Evolutionary conservation across 2,329 filamentous ascomycete genomes (phyloP).

Genomic region (Calonectria multiphialidica): DNA sequence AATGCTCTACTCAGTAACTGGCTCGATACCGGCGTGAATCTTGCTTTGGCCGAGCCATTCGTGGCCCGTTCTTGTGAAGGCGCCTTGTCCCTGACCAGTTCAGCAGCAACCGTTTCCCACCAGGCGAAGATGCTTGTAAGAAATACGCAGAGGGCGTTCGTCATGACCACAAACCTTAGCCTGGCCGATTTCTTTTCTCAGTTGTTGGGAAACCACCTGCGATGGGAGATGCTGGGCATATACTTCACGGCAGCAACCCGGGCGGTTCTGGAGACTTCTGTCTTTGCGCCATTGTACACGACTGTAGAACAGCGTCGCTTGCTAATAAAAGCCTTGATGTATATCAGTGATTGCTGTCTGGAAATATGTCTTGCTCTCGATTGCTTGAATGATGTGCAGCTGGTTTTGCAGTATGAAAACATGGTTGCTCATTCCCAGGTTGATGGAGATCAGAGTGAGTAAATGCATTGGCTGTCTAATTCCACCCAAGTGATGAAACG

Average conservation of each 20-base stretch:
- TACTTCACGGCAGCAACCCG: conserved; percentile 16
- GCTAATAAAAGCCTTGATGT: conserved; percentile 11
- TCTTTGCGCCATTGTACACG: conserved; percentile 5
- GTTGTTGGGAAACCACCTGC: conserved; percentile 13
- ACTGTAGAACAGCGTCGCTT: background rate
- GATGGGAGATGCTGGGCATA: conserved; percentile 20
- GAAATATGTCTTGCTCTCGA: conserved; percentile 33
- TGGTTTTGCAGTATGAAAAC: conserved; percentile 58
- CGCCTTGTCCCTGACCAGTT: background rate
- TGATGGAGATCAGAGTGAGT: conserved; percentile 53
- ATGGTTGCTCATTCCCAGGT: conserved; percentile 56
- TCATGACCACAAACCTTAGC: background rate
- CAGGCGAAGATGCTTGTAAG: conserved; percentile 2
- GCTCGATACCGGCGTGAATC: conserved; percentile 15
- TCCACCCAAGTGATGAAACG: no score
- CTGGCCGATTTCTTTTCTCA: conserved; percentile 12
- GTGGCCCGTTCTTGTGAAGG: conserved; percentile 13
- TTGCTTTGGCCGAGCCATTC: conserved; percentile 17
- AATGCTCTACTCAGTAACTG: background rate
- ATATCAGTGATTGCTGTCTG: conserved; percentile 21
- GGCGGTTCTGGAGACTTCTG: conserved; percentile 4
- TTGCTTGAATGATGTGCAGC: conserved; percentile 56
- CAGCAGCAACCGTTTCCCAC: background rate
- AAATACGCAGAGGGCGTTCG: conserved; percentile 7
- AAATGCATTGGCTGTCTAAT: background rate